phyloP scores from a whole-genome alignment of 1,284 basidiomycete species.

The Waitea zeae region DNA sequence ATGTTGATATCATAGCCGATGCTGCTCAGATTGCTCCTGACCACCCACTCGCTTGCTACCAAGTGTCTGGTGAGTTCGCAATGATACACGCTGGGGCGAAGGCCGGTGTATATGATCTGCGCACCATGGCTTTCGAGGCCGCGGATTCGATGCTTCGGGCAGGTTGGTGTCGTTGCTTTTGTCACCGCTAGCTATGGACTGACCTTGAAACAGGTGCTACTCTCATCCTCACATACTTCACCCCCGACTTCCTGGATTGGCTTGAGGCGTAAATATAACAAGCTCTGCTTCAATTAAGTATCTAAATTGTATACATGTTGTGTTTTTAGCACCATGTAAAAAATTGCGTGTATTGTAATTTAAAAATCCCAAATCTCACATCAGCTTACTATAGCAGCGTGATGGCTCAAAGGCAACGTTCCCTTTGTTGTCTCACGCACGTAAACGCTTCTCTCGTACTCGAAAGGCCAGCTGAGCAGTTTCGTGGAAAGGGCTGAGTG shows the following conservation, averaged over 20 bases:
- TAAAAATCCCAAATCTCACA: too few species aligned
- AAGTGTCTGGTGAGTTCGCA: constrained; percentile 93
- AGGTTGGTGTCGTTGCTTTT: constrained; percentile 28
- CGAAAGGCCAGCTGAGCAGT: too few species aligned
- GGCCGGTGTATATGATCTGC: constrained; percentile 86
- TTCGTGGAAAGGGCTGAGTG: too few species aligned
- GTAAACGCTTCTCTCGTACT: too few species aligned
- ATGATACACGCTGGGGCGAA: constrained; percentile 91
- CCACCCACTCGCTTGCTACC: constrained; percentile 88
- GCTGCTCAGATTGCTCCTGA: constrained; percentile 71
- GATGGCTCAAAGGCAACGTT: too few species aligned
- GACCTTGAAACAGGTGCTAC: constrained; percentile 46
- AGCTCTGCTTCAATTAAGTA: too few species aligned
- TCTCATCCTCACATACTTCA: constrained; percentile 88
- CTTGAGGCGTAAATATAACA: too few species aligned
- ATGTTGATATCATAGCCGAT: constrained; percentile 91
- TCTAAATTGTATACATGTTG: too few species aligned
- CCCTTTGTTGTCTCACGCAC: too few species aligned
- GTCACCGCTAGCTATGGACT: constrained; percentile 3
- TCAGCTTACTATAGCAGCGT: too few species aligned
- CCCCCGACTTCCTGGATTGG: constrained; percentile 91
- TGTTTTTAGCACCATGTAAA: too few species aligned
- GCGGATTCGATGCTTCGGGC: constrained; percentile 84
- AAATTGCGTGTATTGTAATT: too few species aligned
- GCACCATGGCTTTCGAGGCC: constrained; percentile 88